These are phyloP conservation scores for Ulmus americana DNA, from an alignment of 331 rosid genomes.

Conservation along the genomic window DNA sequence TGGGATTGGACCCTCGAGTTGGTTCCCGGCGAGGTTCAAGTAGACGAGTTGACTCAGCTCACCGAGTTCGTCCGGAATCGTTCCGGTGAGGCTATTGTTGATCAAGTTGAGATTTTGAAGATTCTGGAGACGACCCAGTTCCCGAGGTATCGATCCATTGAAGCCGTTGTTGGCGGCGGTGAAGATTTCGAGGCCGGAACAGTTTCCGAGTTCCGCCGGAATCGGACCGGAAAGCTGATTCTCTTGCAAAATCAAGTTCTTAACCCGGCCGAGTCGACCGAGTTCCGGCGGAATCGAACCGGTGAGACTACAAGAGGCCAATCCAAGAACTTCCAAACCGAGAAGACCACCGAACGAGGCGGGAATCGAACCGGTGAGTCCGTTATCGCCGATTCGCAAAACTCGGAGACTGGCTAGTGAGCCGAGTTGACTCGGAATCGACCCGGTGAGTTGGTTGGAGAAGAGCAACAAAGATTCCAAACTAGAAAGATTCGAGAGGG, in stretches of 20 bases:
- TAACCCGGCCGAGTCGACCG: slow-evolving; percentile 45
- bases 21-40: slow-evolving; percentile 60
- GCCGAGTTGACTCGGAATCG: slow-evolving; percentile 55
- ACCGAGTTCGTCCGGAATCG: slow-evolving; percentile 66
- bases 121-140: slow-evolving; percentile 48
- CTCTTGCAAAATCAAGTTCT: slow-evolving; percentile 53
- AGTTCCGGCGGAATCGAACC: slow-evolving; percentile 63
- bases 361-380: slow-evolving; percentile 61
- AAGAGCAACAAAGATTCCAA: slow-evolving; percentile 65
- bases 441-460: slow-evolving; percentile 64
- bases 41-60: slow-evolving; percentile 48
- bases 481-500: slow-evolving; percentile 50
- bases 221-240: slow-evolving; percentile 60
- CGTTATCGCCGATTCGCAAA: slow-evolving; percentile 71
- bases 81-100: slow-evolving; percentile 51
- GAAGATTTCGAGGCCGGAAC: slow-evolving; percentile 58
- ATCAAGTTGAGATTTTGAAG: slow-evolving; percentile 56
- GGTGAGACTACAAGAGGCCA: slow-evolving; percentile 62
- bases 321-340: slow-evolving; percentile 45
- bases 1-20: slow-evolving; percentile 60
- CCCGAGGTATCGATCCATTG: slow-evolving; percentile 60
- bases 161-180: slow-evolving; percentile 55
- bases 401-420: slow-evolving; percentile 53
- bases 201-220: slow-evolving; percentile 69
- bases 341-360: slow-evolving; percentile 50